Evolutionary conservation across 352 stramenopile species (phyloP).

Genomic region (Globisporangium perplexum): DNA sequence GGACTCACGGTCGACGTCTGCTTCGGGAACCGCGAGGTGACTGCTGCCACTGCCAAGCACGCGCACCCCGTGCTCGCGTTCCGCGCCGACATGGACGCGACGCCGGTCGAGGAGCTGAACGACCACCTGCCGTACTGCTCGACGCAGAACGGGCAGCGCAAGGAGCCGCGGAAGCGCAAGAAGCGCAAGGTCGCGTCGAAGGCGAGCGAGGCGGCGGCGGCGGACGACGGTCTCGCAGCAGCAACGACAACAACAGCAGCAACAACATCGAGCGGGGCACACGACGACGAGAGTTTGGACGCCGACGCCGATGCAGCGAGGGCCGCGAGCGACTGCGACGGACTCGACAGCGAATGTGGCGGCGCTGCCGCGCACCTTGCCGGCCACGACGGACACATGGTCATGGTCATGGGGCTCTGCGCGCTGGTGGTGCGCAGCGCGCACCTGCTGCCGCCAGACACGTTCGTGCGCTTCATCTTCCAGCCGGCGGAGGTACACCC

Average conservation of each 20-base stretch:
- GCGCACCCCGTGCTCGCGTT: conserved; percentile 88
- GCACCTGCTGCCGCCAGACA: conserved; percentile 62
- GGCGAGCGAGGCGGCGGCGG: background rate
- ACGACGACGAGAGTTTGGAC: conserved; percentile 11
- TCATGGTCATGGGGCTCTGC: conserved; percentile 90
- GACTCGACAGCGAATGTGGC: conserved; percentile 16
- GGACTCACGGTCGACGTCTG: conserved; percentile 91
- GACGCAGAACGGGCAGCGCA: conserved; percentile 49
- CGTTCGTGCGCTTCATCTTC: conserved; percentile 91
- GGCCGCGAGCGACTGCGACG: conserved; percentile 22
- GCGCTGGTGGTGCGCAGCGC: conserved; percentile 65
- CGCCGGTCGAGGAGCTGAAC: conserved; percentile 89
- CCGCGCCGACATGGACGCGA: conserved; percentile 94
- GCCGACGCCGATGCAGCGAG: conserved; percentile 14
- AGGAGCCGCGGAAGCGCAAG: conserved; percentile 59
- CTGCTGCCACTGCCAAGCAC: conserved; percentile 37
- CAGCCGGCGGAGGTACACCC: conserved; percentile 94
- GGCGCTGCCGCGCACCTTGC: conserved; percentile 86
- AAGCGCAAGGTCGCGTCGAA: conserved; percentile 39
- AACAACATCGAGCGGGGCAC: too few relatives aligned
- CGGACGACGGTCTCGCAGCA: conserved; percentile 14
- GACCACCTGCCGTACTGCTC: conserved; percentile 76
- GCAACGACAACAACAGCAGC: background rate
- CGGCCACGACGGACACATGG: conserved; percentile 95
- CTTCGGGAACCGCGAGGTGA: conserved; percentile 51